These are phyloP conservation scores for Cladosporium sp. DNA, from an alignment of 2,329 filamentous ascomycete species.

Conservation along the genomic window DNA sequence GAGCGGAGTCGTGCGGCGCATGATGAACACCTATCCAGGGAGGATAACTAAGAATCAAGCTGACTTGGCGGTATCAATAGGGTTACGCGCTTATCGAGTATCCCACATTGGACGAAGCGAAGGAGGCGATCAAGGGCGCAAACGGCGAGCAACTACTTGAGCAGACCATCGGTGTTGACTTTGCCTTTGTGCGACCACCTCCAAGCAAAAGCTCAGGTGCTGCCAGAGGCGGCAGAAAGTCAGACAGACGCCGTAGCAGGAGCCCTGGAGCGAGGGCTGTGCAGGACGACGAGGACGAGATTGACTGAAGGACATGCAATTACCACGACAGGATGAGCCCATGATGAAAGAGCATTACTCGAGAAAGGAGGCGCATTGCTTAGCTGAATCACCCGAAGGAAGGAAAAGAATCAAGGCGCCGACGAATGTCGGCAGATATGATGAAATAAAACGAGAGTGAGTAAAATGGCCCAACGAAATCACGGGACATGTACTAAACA, in stretches of 20 bases:
- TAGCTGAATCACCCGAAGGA: not conserved
- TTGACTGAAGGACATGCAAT: constrained; percentile 1
- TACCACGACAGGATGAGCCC: not conserved
- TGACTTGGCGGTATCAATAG: constrained; percentile 39
- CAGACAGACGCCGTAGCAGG: constrained; percentile 38
- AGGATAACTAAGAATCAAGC: not conserved
- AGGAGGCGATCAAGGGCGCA: constrained; percentile 77
- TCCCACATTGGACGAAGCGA: constrained; percentile 71
- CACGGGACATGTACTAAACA: not conserved
- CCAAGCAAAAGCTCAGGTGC: constrained; percentile 50
- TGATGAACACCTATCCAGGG: no score
- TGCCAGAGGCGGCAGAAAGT: constrained; percentile 27
- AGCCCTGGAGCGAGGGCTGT: constrained; percentile 39
- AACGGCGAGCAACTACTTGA: constrained; percentile 74
- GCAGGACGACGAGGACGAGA: constrained; percentile 19
- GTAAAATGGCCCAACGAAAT: not conserved
- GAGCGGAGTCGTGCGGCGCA: no score
- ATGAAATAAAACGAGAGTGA: constrained; percentile 4
- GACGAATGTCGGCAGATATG: constrained; percentile 7
- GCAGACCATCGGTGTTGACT: constrained; percentile 76
- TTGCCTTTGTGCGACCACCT: constrained; percentile 78
- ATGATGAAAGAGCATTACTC: no score
- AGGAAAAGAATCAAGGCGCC: not conserved
- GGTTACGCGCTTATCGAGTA: constrained; percentile 85
- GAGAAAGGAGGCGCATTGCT: not conserved